Evolutionary conservation across 306 rosid genomes (phyloP).

Genomic region (Pachyrhizus erosus): DNA sequence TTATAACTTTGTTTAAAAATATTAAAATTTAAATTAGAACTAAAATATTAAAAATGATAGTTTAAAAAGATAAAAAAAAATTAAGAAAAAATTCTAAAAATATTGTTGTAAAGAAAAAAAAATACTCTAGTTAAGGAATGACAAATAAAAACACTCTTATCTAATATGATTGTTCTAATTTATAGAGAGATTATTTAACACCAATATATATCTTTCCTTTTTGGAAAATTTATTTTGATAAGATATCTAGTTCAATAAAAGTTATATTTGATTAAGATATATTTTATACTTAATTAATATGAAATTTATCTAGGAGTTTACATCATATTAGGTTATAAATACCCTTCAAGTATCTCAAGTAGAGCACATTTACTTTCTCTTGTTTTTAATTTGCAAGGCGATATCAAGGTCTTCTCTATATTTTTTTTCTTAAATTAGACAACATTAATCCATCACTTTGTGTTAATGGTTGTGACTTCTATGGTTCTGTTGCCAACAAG

Average conservation of each 20-base stretch:
- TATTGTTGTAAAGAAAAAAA: too few relatives aligned
- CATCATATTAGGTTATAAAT: neutral
- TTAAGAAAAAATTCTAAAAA: too few relatives aligned
- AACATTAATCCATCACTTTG: slow-evolving; percentile 43
- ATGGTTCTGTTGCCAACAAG: slow-evolving; percentile 30
- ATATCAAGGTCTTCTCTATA: neutral
- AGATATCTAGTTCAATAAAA: neutral
- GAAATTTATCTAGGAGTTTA: neutral
- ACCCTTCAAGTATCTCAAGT: neutral
- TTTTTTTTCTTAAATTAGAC: neutral
- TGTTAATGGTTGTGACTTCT: slow-evolving; percentile 57
- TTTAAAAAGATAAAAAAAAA: too few relatives aligned
- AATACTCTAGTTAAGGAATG: too few relatives aligned
- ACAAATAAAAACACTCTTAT: too few relatives aligned
- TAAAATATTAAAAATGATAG: too few relatives aligned
- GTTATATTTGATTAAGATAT: neutral
- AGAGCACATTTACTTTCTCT: neutral
- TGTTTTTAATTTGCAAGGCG: neutral
- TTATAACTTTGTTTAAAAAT: too few relatives aligned
- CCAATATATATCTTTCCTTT: too few relatives aligned
- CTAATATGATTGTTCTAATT: too few relatives aligned
- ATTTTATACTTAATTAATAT: neutral
- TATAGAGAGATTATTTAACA: too few relatives aligned
- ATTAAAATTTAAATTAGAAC: too few relatives aligned
- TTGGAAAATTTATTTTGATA: neutral